Conservation (phyloP, 1,284 basidiomycete genomes). For the Anthracocystis walkeri region DNA sequence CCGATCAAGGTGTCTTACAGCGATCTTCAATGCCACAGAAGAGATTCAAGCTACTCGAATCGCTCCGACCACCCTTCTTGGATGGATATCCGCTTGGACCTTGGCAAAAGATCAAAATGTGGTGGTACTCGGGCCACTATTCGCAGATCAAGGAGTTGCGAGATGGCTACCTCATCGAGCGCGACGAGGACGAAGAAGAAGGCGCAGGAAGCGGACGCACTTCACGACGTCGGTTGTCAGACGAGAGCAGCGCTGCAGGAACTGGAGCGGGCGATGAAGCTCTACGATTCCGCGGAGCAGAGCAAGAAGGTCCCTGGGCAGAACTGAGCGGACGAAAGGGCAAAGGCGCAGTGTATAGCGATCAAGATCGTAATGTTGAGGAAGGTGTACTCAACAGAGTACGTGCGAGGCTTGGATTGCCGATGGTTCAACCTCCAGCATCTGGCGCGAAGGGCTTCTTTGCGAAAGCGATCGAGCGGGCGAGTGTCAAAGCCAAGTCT, state of each 20-base stretch:
- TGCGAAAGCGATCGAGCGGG: conserved; percentile 10
- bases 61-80: conserved; percentile 66
- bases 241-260: background rate
- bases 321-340: conserved; percentile 38
- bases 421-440: conserved; percentile 24
- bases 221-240: background rate
- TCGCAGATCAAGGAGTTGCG: conserved; percentile 45
- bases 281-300: conserved; percentile 39
- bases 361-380: conserved; percentile 42
- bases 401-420: conserved; percentile 28
- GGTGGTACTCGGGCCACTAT: conserved; percentile 57
- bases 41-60: conserved; percentile 56
- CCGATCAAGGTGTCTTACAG: conserved; percentile 26
- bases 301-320: conserved; percentile 47
- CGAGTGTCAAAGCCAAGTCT: conserved; percentile 21
- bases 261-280: background rate
- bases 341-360: conserved; percentile 46
- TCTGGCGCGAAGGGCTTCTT: conserved; percentile 10
- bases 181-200: conserved; percentile 42
- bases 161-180: conserved; percentile 49
- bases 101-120: conserved; percentile 56
- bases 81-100: conserved; percentile 64
- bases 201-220: background rate
- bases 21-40: conserved; percentile 42
- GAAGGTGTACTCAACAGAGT: conserved; percentile 44